Evolutionary conservation across 2,329 filamentous ascomycete species (phyloP), one percentile per base, ranked within the genome.

Genomic region (Lachnellula cervina): DNA sequence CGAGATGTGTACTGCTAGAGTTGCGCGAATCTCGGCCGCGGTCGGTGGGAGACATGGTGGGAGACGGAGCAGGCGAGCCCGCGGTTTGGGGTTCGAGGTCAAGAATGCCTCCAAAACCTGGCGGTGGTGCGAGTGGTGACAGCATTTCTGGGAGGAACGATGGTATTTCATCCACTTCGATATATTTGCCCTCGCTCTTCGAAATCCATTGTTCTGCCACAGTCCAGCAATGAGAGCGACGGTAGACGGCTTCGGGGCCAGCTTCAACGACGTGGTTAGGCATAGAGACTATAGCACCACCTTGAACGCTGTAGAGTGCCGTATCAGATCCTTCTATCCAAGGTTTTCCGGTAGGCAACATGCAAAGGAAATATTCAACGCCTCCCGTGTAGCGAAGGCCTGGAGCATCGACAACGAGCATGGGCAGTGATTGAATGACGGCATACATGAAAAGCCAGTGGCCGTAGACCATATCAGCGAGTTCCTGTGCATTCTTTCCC

Each of bases 371-470:
- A 72, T 93, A 90, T 69, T 93, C 89, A 2, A 90, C 87, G 1
- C 81, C 85, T 50, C 90, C 82, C 0, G 83, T 87, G 68, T 80
- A 85, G 52, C 79, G 80, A 45, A 92, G 73, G 9, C 80, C 84
- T 0, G 87, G 87, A 0, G 87, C 88, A 69, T 94, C 89, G 35
- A 90, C 78, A 1, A 89, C 87, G 11, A 93, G 76, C 77, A 90
- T 85, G 4, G 89, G 89, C 23, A 93, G 76, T 2, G 86, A 86
- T 71, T 94, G 88, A 7, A 93, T 77, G 8, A 90, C 82, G 6
- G 83, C 85, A 67, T 93, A 93, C 55, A 92, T 76, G 74, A 93
- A 92, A 50, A 94, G 76, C 89, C 89, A 94, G 68, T 88, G 84
- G 14, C 89, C 89, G 44, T 87, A 82, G 44, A 89, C 81, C 63